These are phyloP conservation scores for Phyllosticta paracitricarpa DNA, from an alignment of 2,329 filamentous ascomycete genomes.

Conservation along the genomic window DNA sequence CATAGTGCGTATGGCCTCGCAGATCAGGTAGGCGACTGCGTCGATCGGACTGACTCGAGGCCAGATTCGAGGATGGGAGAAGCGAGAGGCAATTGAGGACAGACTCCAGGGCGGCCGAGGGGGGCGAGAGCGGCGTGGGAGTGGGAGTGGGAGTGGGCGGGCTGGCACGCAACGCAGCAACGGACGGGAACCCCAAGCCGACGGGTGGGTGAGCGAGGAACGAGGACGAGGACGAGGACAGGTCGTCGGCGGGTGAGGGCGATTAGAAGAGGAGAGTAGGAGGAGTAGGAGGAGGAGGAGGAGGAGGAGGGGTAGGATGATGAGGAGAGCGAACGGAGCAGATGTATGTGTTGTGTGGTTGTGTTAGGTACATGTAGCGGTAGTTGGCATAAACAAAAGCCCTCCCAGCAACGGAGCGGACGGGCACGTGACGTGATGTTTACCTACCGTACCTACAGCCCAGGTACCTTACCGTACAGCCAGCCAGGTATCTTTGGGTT, in stretches of 20 bases:
- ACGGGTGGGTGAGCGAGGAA: background rate
- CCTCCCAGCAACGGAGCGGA: background rate
- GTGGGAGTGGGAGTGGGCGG: slow-evolving; percentile 47
- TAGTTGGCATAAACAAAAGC: background rate
- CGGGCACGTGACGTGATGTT: background rate
- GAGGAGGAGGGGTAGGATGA: background rate
- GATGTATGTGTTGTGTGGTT: background rate
- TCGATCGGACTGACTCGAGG: slow-evolving; percentile 1
- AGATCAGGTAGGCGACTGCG: slow-evolving; percentile 7
- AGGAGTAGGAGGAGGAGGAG: background rate
- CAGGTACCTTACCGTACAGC: too few relatives aligned
- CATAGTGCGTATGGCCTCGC: slow-evolving; percentile 1
- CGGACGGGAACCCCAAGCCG: background rate
- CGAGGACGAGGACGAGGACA: background rate
- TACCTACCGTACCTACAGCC: background rate
- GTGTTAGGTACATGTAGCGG: too few relatives aligned
- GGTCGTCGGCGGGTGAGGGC: background rate
- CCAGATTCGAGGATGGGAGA: background rate
- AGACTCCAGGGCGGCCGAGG: slow-evolving; percentile 25
- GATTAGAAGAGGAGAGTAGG: background rate
- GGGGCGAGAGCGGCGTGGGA: slow-evolving; percentile 74
- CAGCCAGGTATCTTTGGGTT: too few relatives aligned
- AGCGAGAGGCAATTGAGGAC: background rate
- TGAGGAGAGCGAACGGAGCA: background rate
- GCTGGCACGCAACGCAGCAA: background rate